A percentile compares a stretch with the other conserved stretches of the same genome.
These are phyloP conservation scores for Metschnikowia lochheadii DNA, from an alignment of 805 yeast genomes.

Conservation along the genomic window DNA sequence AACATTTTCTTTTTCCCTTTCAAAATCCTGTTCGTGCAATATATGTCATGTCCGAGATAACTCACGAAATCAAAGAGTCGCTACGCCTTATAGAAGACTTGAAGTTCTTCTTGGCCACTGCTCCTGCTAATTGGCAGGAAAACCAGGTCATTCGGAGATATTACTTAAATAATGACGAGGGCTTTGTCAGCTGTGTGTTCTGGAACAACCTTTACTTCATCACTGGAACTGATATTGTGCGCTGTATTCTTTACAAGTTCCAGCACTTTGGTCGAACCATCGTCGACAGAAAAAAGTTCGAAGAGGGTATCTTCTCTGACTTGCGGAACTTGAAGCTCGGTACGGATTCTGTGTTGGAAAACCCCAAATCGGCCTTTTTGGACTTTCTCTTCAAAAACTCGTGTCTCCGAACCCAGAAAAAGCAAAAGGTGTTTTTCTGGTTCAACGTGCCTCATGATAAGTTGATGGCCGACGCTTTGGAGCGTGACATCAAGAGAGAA, in stretches of 20 bases:
- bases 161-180: constrained; percentile 81
- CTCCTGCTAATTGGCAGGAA: constrained; percentile 92
- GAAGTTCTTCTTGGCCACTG: constrained; percentile 84
- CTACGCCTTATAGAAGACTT: constrained; percentile 67
- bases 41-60: constrained; percentile 9
- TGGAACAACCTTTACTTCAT: constrained; percentile 89
- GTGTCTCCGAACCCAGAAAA: constrained; percentile 90
- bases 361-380: constrained; percentile 79
- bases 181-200: constrained; percentile 85
- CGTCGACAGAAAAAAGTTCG: constrained; percentile 86
- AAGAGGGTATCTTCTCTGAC: constrained; percentile 94
- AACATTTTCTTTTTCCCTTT: not conserved
- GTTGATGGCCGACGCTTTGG: constrained; percentile 88
- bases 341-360: constrained; percentile 80
- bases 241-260: constrained; percentile 84
- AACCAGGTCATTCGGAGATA: constrained; percentile 84
- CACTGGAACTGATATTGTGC: constrained; percentile 94
- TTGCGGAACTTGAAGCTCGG: constrained; percentile 82
- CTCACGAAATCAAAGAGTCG: constrained; percentile 39
- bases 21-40: not conserved
- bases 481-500: constrained; percentile 85
- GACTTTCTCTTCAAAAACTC: constrained; percentile 80
- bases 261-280: constrained; percentile 86
- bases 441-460: constrained; percentile 92
- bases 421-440: constrained; percentile 96